Conservation (phyloP, 2,329 filamentous ascomycete species). For the Trichophyton mentagrophytes region DNA sequence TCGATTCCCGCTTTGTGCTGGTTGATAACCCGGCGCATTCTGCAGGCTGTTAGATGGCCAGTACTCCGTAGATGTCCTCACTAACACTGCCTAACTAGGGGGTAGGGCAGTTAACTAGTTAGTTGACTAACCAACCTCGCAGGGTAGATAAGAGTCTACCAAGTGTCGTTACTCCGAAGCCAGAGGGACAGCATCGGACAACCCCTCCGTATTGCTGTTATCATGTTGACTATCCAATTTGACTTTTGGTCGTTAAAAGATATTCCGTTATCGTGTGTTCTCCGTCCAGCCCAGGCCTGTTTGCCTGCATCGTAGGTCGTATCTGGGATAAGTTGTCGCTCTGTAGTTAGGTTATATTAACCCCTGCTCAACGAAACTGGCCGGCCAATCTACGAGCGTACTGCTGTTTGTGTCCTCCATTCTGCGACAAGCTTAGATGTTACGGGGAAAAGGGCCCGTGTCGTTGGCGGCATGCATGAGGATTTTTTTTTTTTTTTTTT, state of each 20-base stretch:
- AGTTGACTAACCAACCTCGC: neutral
- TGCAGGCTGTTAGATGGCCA: too few relatives aligned
- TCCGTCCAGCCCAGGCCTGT: neutral
- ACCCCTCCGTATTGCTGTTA: too few relatives aligned
- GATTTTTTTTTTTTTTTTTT: neutral
- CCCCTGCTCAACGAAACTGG: neutral
- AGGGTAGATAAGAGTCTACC: neutral
- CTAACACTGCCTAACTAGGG: too few relatives aligned
- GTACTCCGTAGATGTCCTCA: too few relatives aligned
- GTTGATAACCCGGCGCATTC: too few relatives aligned
- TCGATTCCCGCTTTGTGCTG: too few relatives aligned
- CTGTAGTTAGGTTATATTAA: neutral
- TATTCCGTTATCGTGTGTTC: slow-evolving; percentile 1
- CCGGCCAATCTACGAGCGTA: neutral
- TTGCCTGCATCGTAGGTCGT: neutral
- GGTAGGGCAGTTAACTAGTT: too few relatives aligned
- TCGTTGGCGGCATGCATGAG: neutral
- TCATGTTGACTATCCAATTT: neutral
- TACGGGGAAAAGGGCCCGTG: neutral
- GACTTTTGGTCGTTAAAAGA: slow-evolving; percentile 1
- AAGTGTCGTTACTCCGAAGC: too few relatives aligned
- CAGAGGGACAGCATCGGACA: too few relatives aligned
- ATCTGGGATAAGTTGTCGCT: neutral
- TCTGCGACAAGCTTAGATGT: neutral
- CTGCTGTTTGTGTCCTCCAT: neutral